Percentiles rank a stretch among this genome's conserved stretches.
Evolutionary conservation across 768 basidiomycete species (phyloP).

Genomic region (Phlegmacium glaucopus): DNA sequence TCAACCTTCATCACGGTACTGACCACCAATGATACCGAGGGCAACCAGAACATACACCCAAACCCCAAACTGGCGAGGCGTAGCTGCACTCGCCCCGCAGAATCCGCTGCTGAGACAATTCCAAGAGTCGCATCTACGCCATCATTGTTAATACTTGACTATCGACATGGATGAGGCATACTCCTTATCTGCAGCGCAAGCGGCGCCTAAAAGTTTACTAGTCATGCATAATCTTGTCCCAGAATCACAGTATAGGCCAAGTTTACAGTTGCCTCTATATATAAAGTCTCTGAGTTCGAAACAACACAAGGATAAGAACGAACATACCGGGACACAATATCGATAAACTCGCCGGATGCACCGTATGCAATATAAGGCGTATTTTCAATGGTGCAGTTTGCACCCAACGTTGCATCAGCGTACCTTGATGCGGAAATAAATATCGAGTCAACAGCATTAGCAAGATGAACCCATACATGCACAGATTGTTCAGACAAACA

Average conservation of each 20-base stretch:
- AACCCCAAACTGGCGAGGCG: conserved; percentile 55
- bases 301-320: not conserved
- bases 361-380: conserved; percentile 74
- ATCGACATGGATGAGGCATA: conserved; percentile 19
- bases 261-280: conserved; percentile 68
- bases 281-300: not conserved
- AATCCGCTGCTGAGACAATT: conserved; percentile 61
- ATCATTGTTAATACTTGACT: not conserved
- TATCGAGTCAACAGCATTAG: conserved; percentile 1
- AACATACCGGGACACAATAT: conserved; percentile 76
- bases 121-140: conserved; percentile 63
- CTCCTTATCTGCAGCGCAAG: conserved; percentile 56
- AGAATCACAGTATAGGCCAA: conserved; percentile 77
- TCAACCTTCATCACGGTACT: conserved; percentile 17
- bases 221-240: conserved; percentile 51
- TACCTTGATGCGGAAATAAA: conserved; percentile 43
- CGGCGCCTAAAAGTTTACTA: conserved; percentile 50
- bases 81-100: conserved; percentile 61
- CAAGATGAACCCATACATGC: conserved; percentile 56
- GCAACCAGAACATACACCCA: conserved; percentile 76
- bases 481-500: conserved; percentile 77
- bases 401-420: conserved; percentile 70
- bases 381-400: conserved; percentile 71
- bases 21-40: conserved; percentile 70
- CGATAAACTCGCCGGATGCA: conserved; percentile 56